phyloP scores from a whole-genome alignment of 2,329 filamentous ascomycete genomes.

The Alternaria consortialis region DNA sequence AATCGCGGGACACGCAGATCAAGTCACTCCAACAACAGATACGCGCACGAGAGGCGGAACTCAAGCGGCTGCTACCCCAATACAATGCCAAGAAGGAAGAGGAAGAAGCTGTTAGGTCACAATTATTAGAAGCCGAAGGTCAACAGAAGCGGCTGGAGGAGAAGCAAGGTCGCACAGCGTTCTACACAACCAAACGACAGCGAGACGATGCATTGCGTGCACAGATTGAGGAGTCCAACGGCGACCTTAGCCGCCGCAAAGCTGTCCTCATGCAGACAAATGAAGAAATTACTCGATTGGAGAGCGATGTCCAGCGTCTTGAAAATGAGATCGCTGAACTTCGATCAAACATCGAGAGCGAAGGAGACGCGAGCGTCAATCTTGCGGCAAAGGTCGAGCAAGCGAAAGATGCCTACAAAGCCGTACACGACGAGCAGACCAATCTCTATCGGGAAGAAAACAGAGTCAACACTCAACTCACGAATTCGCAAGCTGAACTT shows the following conservation, averaged over 20 bases:
- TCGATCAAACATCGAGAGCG: constrained; percentile 78
- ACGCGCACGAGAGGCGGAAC: constrained; percentile 75
- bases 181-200: constrained; percentile 88
- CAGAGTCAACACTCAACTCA: constrained; percentile 79
- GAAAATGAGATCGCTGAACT: constrained; percentile 77
- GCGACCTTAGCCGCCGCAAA: constrained; percentile 79
- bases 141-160: constrained; percentile 81
- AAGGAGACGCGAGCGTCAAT: constrained; percentile 75
- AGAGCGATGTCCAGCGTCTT: constrained; percentile 73
- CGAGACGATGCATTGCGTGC: constrained; percentile 83
- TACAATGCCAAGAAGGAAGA: constrained; percentile 77
- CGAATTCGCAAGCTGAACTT: constrained; percentile 78
- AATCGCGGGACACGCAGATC: constrained; percentile 75
- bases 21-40: constrained; percentile 78
- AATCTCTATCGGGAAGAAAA: constrained; percentile 88
- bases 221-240: constrained; percentile 82
- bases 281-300: constrained; percentile 79
- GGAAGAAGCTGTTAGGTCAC: constrained; percentile 74
- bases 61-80: constrained; percentile 77
- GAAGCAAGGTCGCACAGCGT: constrained; percentile 88
- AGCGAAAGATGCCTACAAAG: constrained; percentile 81
- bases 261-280: constrained; percentile 84
- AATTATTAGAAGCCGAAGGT: constrained; percentile 79
- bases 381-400: constrained; percentile 77
- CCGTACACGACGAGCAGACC: constrained; percentile 85